phyloP scores from a whole-genome alignment of 2,329 filamentous ascomycete species.

The Colletotrichum eleusines region DNA sequence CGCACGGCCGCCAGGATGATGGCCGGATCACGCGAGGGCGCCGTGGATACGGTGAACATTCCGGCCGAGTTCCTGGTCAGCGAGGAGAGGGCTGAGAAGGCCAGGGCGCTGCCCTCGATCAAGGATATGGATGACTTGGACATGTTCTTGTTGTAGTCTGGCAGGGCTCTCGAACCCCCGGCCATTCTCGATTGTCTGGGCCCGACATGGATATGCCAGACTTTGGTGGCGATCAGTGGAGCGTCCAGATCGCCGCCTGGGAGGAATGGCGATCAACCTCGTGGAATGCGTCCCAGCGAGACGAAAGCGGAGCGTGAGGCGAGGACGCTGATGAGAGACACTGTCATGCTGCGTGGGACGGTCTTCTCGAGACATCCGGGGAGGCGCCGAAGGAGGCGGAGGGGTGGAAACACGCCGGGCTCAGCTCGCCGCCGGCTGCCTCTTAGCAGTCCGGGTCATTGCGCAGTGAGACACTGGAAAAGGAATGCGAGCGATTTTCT shows the following conservation, averaged over 20 bases:
- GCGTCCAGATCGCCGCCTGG: background rate
- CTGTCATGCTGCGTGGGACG: background rate
- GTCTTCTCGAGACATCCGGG: background rate
- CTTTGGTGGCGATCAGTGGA: background rate
- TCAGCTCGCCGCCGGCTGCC: slow-evolving; percentile 6
- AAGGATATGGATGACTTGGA: slow-evolving; percentile 40
- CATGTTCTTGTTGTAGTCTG: slow-evolving; percentile 37
- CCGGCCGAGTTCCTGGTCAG: slow-evolving; percentile 57
- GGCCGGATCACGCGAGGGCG: slow-evolving; percentile 50
- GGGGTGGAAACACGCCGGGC: background rate
- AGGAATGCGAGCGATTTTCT: background rate
- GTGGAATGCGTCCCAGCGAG: background rate
- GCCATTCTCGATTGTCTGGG: background rate
- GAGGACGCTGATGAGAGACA: background rate
- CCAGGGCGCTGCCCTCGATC: slow-evolving; percentile 34
- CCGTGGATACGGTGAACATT: slow-evolving; percentile 55
- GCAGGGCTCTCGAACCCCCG: background rate
- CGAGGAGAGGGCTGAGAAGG: slow-evolving; percentile 48
- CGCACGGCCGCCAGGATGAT: slow-evolving; percentile 74
- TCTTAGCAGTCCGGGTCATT: background rate
- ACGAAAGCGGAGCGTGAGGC: background rate
- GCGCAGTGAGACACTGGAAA: slow-evolving; percentile 10
- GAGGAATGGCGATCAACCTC: background rate
- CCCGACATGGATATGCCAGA: background rate
- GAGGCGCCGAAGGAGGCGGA: background rate